Conservation (phyloP, 2,329 filamentous ascomycete genomes). For the Fusarium kyushuense region DNA sequence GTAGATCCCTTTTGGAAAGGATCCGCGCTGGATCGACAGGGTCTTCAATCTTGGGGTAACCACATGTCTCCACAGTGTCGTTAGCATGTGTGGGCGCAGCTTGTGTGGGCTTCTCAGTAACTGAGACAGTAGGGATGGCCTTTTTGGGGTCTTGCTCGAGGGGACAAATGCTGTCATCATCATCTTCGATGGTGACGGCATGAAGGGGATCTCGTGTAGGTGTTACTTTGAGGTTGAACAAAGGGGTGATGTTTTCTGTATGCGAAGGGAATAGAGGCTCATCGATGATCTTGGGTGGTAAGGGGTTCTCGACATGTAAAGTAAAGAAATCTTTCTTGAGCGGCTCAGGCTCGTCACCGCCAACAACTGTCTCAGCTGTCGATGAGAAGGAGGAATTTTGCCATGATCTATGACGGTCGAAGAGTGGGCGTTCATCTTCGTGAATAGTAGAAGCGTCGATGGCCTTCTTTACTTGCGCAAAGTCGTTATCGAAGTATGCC, state of each 20-base stretch:
- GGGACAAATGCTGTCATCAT: slow-evolving; percentile 3
- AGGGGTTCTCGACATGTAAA: not conserved
- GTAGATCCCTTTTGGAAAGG: slow-evolving; percentile 24
- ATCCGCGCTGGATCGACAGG: slow-evolving; percentile 34
- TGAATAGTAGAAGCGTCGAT: not conserved
- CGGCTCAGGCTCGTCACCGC: not conserved
- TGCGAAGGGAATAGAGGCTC: not conserved
- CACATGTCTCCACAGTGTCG: slow-evolving; percentile 30
- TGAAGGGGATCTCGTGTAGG: not conserved
- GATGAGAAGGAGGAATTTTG: slow-evolving; percentile 21
- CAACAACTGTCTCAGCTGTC: slow-evolving; percentile 19
- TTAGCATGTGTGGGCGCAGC: not conserved
- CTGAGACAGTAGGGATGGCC: not conserved
- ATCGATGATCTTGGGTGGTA: not conserved
- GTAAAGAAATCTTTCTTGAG: slow-evolving; percentile 3
- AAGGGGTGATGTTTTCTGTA: not conserved
- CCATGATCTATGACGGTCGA: not conserved
- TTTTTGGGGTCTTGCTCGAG: slow-evolving; percentile 1
- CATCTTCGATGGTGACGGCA: not conserved
- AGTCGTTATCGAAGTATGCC: not conserved
- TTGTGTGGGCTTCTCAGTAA: not conserved
- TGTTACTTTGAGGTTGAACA: not conserved
- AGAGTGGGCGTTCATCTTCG: not conserved
- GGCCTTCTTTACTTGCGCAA: not conserved
- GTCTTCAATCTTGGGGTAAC: slow-evolving; percentile 35